These are phyloP conservation scores for Lactuca sativa DNA, from an alignment of 129 eudicot species.

Conservation along the genomic window DNA sequence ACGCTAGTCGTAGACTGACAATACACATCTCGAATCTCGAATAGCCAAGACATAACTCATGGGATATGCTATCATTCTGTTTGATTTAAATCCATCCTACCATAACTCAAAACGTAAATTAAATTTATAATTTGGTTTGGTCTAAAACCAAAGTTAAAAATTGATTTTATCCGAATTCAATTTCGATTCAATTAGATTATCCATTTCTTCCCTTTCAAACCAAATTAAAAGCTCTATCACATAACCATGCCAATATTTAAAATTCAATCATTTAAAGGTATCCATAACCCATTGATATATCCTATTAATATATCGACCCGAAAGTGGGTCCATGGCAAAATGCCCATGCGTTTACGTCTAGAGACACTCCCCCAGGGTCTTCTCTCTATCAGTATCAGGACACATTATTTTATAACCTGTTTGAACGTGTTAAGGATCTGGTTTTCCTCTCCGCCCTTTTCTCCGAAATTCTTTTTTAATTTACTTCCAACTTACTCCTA, in stretches of 20 bases:
- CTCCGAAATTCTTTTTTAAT: not conserved
- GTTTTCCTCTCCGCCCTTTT: slow-evolving; percentile 28
- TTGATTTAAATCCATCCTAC: too few species aligned
- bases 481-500: slow-evolving; percentile 26
- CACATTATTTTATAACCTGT: slow-evolving; percentile 18
- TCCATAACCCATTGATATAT: not conserved
- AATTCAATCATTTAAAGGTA: not conserved
- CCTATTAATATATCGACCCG: not conserved
- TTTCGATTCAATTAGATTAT: too few species aligned
- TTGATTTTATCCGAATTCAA: too few species aligned
- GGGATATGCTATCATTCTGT: too few species aligned
- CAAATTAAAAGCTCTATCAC: not conserved
- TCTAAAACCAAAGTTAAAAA: too few species aligned
- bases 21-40: too few species aligned
- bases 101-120: too few species aligned
- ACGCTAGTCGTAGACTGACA: too few species aligned
- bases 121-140: too few species aligned
- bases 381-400: not conserved
- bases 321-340: slow-evolving; percentile 9
- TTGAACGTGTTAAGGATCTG: slow-evolving; percentile 37
- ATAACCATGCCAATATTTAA: not conserved
- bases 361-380: slow-evolving; percentile 1
- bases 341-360: slow-evolving; percentile 33
- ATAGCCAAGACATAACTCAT: too few species aligned
- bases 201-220: too few species aligned